phyloP scores from a whole-genome alignment of 768 basidiomycete species.

The Hygrocybe punicea region DNA sequence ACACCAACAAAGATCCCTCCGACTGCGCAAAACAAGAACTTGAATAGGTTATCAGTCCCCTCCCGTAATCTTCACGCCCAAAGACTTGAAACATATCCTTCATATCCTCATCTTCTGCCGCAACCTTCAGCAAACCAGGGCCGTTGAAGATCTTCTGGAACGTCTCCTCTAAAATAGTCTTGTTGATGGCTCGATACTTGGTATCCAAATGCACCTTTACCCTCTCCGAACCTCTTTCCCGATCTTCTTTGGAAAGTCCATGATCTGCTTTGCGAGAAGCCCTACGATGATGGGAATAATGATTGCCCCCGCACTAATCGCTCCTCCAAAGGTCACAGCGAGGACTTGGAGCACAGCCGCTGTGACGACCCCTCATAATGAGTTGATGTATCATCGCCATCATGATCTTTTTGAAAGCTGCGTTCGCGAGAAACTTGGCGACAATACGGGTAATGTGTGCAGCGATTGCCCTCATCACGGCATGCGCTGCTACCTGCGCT shows the following conservation, averaged over 20 bases:
- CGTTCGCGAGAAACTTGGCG: not conserved
- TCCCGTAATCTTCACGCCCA: not conserved
- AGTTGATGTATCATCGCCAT: not conserved
- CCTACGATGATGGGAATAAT: not conserved
- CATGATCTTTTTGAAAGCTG: not conserved
- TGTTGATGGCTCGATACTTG: not conserved
- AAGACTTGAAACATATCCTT: not conserved
- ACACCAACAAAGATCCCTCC: no score
- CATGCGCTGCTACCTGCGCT: not conserved
- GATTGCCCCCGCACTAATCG: not conserved
- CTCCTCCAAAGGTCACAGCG: not conserved
- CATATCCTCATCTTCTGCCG: not conserved
- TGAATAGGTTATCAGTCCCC: no score
- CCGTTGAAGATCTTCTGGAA: not conserved
- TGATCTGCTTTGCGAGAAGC: not conserved
- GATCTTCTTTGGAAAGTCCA: not conserved
- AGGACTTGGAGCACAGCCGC: conserved; percentile 1
- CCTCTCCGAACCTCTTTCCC: not conserved
- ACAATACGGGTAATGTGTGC: not conserved
- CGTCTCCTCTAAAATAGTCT: not conserved
- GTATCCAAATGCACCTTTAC: not conserved
- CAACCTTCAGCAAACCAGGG: not conserved
- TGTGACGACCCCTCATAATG: not conserved
- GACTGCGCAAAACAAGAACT: no score
- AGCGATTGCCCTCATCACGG: not conserved